Base-by-base conservation (phyloP, 441 rosid genomes). In the Erysimum cheiri region DNA sequence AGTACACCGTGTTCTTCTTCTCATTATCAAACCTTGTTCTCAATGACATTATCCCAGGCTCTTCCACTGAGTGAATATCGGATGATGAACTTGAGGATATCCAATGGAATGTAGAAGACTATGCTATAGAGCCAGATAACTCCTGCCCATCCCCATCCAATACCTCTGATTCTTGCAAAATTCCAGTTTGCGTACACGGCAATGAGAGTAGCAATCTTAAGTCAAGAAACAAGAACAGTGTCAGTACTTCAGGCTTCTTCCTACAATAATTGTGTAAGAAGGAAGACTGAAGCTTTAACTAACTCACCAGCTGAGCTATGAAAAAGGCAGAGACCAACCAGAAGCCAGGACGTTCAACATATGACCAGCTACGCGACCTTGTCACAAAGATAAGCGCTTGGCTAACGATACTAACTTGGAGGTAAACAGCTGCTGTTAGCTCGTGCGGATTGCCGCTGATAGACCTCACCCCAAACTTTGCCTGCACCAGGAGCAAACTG, bases 301-400 rank as follows among this genome's bases (percentile, higher is more conserved):
- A 52, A 74, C 86, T 79, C 49, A 87, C 89, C 79, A 88, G 65
- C 64, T 88, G 93, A 56, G 93, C 93, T 37, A 74, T 0, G n/a
- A 88, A 2, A 64, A 88, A 88, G 60, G 93, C 93, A 15, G 62
- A 2, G 5, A 84, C 39, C 54, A 88, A 87, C 78, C 81, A 58
- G 54, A 85, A 62, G 60, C 93, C 93, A 8, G 93, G 93, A 59
- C 90, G 90, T 72, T 88, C 93, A 43, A 83, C 24, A 55, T 71
- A 85, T 26, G 93, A 88, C 93, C 93, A 88, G 78, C 93, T 84
- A 60, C 87, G 80, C 24, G 93, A 88, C 48, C 93, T 79, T 31
- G 93, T 88, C 26, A 88, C 93, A 63, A 88, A 88, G 80, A 88
- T 88, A 60, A 88, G 93, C 37, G 90, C 93, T 62, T 88, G 93